These are phyloP conservation scores for Rhinocladiella similis DNA, from an alignment of 2,329 filamentous ascomycete species.

Conservation along the genomic window DNA sequence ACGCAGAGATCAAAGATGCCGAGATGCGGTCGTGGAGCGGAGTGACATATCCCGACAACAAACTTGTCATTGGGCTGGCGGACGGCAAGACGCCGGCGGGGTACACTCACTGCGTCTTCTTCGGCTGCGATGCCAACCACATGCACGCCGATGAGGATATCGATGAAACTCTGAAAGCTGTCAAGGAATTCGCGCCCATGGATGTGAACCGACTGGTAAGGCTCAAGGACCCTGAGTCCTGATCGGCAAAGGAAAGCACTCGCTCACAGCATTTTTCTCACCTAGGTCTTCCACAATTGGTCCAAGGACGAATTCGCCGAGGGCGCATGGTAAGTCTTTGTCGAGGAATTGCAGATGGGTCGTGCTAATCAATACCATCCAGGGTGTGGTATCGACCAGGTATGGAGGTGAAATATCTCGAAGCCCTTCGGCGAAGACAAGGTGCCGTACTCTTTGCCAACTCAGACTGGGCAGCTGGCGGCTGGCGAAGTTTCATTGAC, in stretches of 20 bases:
- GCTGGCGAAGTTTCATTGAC: constrained; percentile 54
- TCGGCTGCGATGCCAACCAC: constrained; percentile 46
- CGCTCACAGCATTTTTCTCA: no score
- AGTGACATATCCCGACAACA: constrained; percentile 46
- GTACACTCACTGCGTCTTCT: constrained; percentile 51
- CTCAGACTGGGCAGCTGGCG: constrained; percentile 49
- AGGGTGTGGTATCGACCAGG: constrained; percentile 42
- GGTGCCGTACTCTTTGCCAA: constrained; percentile 50
- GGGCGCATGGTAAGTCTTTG: constrained; percentile 38
- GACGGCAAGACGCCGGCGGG: constrained; percentile 48
- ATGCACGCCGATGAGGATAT: constrained; percentile 47
- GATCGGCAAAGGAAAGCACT: no score
- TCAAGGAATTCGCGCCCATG: constrained; percentile 37
- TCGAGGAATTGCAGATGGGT: background rate
- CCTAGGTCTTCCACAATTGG: constrained; percentile 53
- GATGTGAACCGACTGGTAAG: constrained; percentile 29
- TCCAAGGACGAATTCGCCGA: constrained; percentile 49
- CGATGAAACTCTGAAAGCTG: constrained; percentile 34
- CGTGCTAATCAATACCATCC: background rate
- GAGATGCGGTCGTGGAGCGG: constrained; percentile 47
- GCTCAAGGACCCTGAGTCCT: background rate
- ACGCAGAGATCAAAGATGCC: constrained; percentile 44
- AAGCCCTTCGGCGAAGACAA: constrained; percentile 43
- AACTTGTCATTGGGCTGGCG: constrained; percentile 45
- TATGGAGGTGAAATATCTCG: constrained; percentile 40